Conservation (phyloP, 106 monocot species). For the Triglochin maritima region DNA sequence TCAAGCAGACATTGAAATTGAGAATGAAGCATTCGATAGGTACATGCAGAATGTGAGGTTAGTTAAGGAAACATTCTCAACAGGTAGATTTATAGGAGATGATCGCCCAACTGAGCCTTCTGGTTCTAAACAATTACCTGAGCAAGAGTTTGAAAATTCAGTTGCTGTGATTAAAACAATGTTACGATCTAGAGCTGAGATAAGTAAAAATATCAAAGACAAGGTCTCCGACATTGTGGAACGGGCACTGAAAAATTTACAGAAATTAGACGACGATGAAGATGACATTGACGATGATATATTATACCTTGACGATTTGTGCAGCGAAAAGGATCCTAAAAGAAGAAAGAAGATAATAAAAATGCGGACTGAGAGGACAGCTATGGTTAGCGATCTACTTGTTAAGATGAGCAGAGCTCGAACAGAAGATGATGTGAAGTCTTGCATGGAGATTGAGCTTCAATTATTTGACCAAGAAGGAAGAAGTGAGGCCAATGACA, state of each 20-base stretch:
- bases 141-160: slow-evolving; percentile 19
- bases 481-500: neutral
- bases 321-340: slow-evolving; percentile 4
- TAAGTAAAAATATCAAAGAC: slow-evolving; percentile 16
- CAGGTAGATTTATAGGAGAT: slow-evolving; percentile 1
- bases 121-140: slow-evolving; percentile 5
- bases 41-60: slow-evolving; percentile 59
- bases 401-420: slow-evolving; percentile 22
- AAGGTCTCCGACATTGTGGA: slow-evolving; percentile 28
- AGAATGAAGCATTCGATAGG: slow-evolving; percentile 83
- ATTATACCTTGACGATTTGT: slow-evolving; percentile 1
- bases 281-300: neutral
- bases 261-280: neutral
- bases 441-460: slow-evolving; percentile 11
- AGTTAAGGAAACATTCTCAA: slow-evolving; percentile 55
- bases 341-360: slow-evolving; percentile 10
- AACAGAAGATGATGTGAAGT: slow-evolving; percentile 19
- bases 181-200: slow-evolving; percentile 29
- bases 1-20: slow-evolving; percentile 54
- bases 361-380: slow-evolving; percentile 6
- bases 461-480: slow-evolving; percentile 10
- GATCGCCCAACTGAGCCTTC: neutral
- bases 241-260: slow-evolving; percentile 6
- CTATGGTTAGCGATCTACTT: slow-evolving; percentile 9
- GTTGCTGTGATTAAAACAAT: slow-evolving; percentile 37